Base-by-base conservation (phyloP, 805 yeast species). In the Zygoascus bituminiphila region DNA sequence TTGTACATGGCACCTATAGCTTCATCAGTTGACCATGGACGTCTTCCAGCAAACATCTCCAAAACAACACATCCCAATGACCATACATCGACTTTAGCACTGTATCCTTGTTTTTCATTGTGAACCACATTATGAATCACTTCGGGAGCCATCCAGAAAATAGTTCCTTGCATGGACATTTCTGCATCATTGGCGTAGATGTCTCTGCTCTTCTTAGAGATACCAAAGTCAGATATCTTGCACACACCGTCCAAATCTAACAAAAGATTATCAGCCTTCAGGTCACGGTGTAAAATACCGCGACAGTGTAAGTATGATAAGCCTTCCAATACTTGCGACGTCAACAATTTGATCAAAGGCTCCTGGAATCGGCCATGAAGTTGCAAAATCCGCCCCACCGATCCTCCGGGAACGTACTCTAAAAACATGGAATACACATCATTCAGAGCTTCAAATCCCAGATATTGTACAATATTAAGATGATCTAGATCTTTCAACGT, bases 71-170 rank as follows among this genome's bases (percentile, higher is more conserved):
- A 93, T 1, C 99, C 99, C 21, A 91, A 66, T 0, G 98, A 89
- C 99, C 99, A 93, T 36, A 93, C 89, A 66, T 93, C 99, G 21
- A 93, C 88, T 66, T 93, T 93, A 19, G 98, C 98, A 70, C 95
- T 87, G 63, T 93, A 93, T 0, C 98, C 98, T 62, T 84, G 93
- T 54, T 81, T 81, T 56, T 76, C 76, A 56, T 79, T 78, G 53
- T 79, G 82, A 2, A 78, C 81, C 19, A 80, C 80, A 50, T 87
- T 88, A 62, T 88, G 91, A 45, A 93, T 88, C 54, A 94, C 96
- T 62, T 93, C 99, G 0, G 99, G 99, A 0, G 99, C 99, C 98
- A 93, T 93, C 98, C 98, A 93, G 64, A 89, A 93, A 1, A 94
- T 88, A 0, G 98, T 89, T 21, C 99, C 99, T 66, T 94, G 96